Base-by-base conservation (phyloP, 2,329 filamentous ascomycete species). In the Didymella keratinophila region DNA sequence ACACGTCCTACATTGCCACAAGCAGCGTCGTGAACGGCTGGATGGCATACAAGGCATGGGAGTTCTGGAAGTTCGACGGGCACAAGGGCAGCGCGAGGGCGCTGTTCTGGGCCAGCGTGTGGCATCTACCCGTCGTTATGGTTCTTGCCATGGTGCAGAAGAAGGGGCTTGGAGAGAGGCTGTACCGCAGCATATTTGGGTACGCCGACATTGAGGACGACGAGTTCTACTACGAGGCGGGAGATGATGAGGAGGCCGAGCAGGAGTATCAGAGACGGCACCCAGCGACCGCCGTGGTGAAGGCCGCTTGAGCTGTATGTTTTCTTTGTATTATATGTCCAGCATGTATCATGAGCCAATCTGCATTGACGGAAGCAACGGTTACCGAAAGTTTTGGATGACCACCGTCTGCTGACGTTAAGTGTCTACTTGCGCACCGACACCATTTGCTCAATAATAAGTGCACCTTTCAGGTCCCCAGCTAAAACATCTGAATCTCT, bases 61-160 rank as follows among this genome's bases (percentile, higher is more conserved):
- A 83, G 36, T 97, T 98, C 79, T 97, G 91, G 89, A 86, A 84
- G 62, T 81, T 86, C 27, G 86, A 92, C 69, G 94, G 94, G 12
- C 85, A 89, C 61, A 88, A 89, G 67, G 93, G 93, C 2, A 92
- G 86, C 18, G 93, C 95, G 2, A 85, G 92, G 55, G 89, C 89
- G 0, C 78, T 99, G 51, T 99, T 99, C 77, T 99, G 95, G 95
- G 93, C 95, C 1, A 97, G 92, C 75, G 92, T 99, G 10, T 98
- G 94, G 95, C 93, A 97, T 79, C 77, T 99, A 46, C 95, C 95
- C 0, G 90, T 89, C 25, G 84, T 98, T 41, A 87, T 99, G 83
- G 92, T 97, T 45, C 81, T 97, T 60, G 94, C 93, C 2, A 89
- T 98, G 77, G 86, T 90, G 54, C 92, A 96, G 78, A 99, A 99